Conservation (phyloP, 495 filamentous ascomycete species). For the Daldinia grandis region DNA sequence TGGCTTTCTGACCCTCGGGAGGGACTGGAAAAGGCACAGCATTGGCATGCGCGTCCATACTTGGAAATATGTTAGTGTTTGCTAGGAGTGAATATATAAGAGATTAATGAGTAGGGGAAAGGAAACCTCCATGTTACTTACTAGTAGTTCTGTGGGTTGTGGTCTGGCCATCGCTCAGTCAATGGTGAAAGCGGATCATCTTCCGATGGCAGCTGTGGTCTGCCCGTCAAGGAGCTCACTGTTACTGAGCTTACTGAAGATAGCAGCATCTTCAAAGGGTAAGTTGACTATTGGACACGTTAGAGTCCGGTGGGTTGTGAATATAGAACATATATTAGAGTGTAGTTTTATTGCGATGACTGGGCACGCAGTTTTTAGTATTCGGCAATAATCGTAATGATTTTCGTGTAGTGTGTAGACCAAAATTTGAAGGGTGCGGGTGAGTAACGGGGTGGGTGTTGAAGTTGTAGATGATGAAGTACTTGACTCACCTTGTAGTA, state of each 20-base stretch:
- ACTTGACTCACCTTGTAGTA: background rate
- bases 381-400: background rate
- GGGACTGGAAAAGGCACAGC: background rate
- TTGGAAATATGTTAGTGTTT: background rate
- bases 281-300: background rate
- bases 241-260: background rate
- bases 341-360: background rate
- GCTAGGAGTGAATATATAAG: background rate
- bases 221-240: background rate
- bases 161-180: background rate
- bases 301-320: background rate
- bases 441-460: background rate
- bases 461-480: background rate
- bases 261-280: background rate
- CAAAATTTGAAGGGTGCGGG: background rate
- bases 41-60: background rate
- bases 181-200: background rate
- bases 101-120: background rate
- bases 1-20: background rate
- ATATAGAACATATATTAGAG: background rate
- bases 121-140: background rate
- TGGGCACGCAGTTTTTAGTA: background rate
- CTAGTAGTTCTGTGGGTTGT: background rate
- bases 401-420: background rate
- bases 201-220: too few relatives aligned